Conservation (phyloP, 805 yeast species). For the Metschnikowia matae region DNA sequence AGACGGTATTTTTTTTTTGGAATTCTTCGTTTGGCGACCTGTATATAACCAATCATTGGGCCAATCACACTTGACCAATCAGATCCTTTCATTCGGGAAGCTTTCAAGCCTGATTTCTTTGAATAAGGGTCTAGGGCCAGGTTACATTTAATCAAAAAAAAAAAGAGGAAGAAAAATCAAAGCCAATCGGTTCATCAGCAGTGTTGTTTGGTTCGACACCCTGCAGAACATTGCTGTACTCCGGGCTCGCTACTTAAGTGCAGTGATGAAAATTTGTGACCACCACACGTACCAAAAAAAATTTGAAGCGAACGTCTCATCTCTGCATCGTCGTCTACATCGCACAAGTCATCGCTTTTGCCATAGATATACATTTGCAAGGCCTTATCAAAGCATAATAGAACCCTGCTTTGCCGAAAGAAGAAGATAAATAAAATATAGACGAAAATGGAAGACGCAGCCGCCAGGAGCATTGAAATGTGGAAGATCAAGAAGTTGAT, state of each 20-base stretch:
- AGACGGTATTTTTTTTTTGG: too few species aligned
- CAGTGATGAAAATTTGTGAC: constrained; percentile 6
- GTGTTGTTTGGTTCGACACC: background rate
- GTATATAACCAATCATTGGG: background rate
- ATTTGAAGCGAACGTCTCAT: constrained; percentile 1
- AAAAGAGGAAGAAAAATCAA: background rate
- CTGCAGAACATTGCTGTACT: background rate
- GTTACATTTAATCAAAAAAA: background rate
- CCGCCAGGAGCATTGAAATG: constrained; percentile 93
- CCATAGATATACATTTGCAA: background rate
- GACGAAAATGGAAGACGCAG: constrained; percentile 38
- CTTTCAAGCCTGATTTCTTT: background rate
- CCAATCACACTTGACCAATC: background rate
- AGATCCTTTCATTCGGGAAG: background rate
- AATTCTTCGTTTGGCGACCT: background rate
- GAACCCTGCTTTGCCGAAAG: background rate
- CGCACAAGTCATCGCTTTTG: constrained; percentile 1
- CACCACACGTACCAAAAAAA: background rate
- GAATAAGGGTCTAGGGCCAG: too few species aligned
- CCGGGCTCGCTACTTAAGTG: constrained; percentile 2
- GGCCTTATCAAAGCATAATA: background rate
- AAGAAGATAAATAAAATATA: background rate
- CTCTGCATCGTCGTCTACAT: background rate
- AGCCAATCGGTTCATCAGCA: background rate
- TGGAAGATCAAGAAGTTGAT: constrained; percentile 97